A percentile compares a stretch with the other conserved stretches of the same genome.
phyloP scores from a whole-genome alignment of 768 basidiomycete genomes.

The Leccinum subgranulosum region DNA sequence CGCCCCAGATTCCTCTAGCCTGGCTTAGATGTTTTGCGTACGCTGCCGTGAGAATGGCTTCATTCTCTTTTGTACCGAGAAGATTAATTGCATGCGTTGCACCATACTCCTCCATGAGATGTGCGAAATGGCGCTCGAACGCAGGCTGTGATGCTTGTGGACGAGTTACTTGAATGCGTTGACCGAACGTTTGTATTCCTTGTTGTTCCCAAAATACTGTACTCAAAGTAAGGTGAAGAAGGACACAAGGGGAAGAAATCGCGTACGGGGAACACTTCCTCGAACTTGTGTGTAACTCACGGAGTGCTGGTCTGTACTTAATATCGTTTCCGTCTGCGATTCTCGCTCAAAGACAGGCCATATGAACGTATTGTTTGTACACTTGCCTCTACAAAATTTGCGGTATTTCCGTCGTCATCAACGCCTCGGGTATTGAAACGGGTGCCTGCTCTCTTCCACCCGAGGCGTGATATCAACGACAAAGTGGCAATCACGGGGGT shows the following conservation, averaged over 20 bases:
- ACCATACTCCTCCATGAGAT: constrained; percentile 83
- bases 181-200: constrained; percentile 91
- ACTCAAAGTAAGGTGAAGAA: constrained; percentile 10
- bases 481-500: constrained; percentile 70
- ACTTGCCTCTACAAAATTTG: constrained; percentile 92
- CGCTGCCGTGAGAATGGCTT: constrained; percentile 75
- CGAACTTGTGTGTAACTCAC: constrained; percentile 93
- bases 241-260: constrained; percentile 4
- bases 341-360: constrained; percentile 7
- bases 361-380: constrained; percentile 1
- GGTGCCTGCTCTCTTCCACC: constrained; percentile 95
- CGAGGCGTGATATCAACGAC: constrained; percentile 80
- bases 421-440: constrained; percentile 96
- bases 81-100: constrained; percentile 87
- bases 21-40: constrained; percentile 79
- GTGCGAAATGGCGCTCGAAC: constrained; percentile 90
- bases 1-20: constrained; percentile 58
- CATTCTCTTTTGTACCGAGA: constrained; percentile 89
- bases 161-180: constrained; percentile 90
- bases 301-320: constrained; percentile 83
- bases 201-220: constrained; percentile 99
- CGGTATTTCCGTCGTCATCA: constrained; percentile 91
- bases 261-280: constrained; percentile 90
- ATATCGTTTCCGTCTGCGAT: constrained; percentile 80
- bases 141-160: constrained; percentile 96